Evolutionary conservation across 2,329 filamentous ascomycete species (phyloP).

Genomic region (Malbranchea zuffiana): DNA sequence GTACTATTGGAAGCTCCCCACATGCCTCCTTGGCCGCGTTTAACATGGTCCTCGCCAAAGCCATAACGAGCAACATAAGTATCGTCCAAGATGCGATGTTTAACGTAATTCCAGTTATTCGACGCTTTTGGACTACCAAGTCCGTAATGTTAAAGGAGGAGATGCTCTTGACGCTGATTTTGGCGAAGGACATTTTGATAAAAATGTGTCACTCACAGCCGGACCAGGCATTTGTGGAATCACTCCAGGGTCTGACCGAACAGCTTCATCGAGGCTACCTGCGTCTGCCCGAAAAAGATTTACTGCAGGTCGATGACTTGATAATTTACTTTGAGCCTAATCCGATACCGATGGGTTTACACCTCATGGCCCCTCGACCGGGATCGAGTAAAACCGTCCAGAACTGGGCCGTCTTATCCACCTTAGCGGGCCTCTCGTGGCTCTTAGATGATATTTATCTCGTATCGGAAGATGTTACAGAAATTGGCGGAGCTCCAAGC

Average conservation of each 20-base stretch:
- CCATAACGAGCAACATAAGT: conserved; percentile 56
- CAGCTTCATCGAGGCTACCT: conserved; percentile 69
- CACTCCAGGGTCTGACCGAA: conserved; percentile 56
- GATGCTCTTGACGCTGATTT: conserved; percentile 61
- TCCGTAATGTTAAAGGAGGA: conserved; percentile 59
- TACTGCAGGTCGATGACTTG: conserved; percentile 69
- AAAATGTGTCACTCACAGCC: conserved; percentile 29
- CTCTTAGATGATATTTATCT: conserved; percentile 23
- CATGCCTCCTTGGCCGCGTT: conserved; percentile 64
- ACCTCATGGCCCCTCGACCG: conserved; percentile 28
- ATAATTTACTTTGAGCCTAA: conserved; percentile 37
- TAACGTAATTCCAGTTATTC: conserved; percentile 59
- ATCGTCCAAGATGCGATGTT: conserved; percentile 51
- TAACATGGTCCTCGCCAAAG: conserved; percentile 57
- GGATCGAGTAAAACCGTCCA: conserved; percentile 28
- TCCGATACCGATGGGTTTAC: conserved; percentile 26
- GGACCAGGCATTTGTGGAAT: conserved; percentile 31
- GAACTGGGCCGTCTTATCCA: conserved; percentile 32
- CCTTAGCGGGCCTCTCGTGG: conserved; percentile 32
- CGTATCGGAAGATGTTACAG: conserved; percentile 7
- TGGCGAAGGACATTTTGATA: conserved; percentile 50
- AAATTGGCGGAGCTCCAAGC: conserved; percentile 14
- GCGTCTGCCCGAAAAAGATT: conserved; percentile 56
- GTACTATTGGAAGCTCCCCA: conserved; percentile 53
- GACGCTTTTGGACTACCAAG: conserved; percentile 66